Base-by-base conservation (phyloP, 2,329 filamentous ascomycete genomes). In the Exophiala phaeomuriformis region DNA sequence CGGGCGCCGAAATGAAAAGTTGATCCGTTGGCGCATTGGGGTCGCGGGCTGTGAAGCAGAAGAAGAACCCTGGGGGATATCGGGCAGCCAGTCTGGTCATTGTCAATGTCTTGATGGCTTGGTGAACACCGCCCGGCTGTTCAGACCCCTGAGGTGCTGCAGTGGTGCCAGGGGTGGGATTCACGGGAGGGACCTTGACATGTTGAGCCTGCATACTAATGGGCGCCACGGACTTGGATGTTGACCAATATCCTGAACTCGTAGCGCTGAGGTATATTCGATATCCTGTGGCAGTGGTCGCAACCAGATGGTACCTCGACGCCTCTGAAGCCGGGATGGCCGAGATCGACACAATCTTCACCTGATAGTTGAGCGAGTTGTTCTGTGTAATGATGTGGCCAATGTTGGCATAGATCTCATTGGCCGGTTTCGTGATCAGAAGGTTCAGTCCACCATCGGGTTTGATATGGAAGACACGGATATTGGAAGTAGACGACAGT, bases 151-250 rank as follows among this genome's bases (percentile, higher is more conserved):
- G 36, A 61, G 55, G 65, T 63, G 47, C 58, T 61, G 56, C 61
- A 47, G 61, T 47, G 48, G 64, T 60, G 52, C 56, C 60, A 61
- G 64, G 58, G 57, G 57, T 49, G 61, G 55, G 47, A 58, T 60
- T 62, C 69, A 74, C 69, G 0, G 93, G 93, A 1, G 94, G 93
- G 55, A 95, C 95, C 66, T 93, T 94, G 69, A 98, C 88, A 65
- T 95, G 93, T 63, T 94, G 86, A n/a, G 96, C 83, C 69, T 96
- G 90, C 89, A 98, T 96, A 70, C 89, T 96, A 63, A 88, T 90
- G 0, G 93, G 90, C 0, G 87, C 83, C 53, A 77, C 84, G 5
- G 80, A 77, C 19, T 80, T 76, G 27, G 79, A 79, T 9, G 77
- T 78, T 31, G 81, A 76, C 71, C 72, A 69, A 60, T 69, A 67